These are phyloP conservation scores for Eutypa lata DNA, from an alignment of 2,329 filamentous ascomycete genomes.

Conservation along the genomic window DNA sequence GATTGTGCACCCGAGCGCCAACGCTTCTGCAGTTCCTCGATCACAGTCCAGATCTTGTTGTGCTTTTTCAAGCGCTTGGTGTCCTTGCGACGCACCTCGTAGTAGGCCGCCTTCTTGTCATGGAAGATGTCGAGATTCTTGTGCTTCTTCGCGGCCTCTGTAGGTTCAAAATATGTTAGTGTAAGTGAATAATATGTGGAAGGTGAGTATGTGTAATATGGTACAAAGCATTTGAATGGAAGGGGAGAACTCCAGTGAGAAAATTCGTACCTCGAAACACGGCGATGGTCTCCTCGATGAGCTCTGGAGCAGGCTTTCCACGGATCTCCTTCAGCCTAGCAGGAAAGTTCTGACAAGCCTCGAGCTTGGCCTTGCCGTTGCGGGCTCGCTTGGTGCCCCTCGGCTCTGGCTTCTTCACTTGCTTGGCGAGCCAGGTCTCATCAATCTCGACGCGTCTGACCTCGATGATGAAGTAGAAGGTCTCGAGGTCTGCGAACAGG, in stretches of 20 bases:
- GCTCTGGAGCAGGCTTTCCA: not conserved
- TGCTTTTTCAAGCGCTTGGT: not conserved
- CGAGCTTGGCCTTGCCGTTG: not conserved
- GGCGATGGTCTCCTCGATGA: not conserved
- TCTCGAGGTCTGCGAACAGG: slow-evolving; percentile 22
- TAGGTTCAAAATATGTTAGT: not conserved
- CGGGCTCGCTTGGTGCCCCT: not conserved
- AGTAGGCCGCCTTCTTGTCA: slow-evolving; percentile 14
- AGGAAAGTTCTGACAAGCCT: not conserved
- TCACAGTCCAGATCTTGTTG: not conserved
- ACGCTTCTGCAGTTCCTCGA: not conserved
- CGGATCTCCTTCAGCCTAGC: not conserved
- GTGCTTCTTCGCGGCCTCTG: slow-evolving; percentile 10
- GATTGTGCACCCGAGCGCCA: not conserved
- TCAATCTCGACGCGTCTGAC: not conserved
- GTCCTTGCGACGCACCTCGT: slow-evolving; percentile 11
- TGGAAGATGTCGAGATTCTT: slow-evolving; percentile 10
- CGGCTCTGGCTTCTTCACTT: not conserved
- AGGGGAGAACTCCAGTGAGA: not conserved
- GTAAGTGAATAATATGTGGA: not conserved
- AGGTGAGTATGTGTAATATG: not conserved
- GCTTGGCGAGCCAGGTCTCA: not conserved
- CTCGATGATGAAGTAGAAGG: slow-evolving; percentile 27
- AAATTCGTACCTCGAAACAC: slow-evolving; percentile 6
- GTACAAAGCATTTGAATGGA: not conserved